Evolutionary conservation across 305 asterid species (phyloP).

Genomic region (Nicotiana rustica): DNA sequence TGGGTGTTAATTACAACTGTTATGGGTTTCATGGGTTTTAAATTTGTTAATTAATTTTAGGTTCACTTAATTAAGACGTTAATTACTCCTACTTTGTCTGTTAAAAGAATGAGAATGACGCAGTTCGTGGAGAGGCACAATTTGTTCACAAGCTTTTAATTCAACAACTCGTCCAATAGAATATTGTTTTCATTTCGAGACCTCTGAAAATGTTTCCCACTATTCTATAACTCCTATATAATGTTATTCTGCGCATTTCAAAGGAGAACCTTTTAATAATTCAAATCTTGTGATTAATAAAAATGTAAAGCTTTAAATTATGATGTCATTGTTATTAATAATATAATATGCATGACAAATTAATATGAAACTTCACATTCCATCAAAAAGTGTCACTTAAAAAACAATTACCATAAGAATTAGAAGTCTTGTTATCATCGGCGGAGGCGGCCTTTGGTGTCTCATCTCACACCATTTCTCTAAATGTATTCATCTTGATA

Average conservation of each 20-base stretch:
- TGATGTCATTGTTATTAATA: not conserved
- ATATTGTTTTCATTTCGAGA: not conserved
- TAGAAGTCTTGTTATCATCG: too few species aligned
- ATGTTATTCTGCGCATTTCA: not conserved
- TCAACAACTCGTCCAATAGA: not conserved
- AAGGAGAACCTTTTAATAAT: not conserved
- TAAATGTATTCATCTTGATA: too few species aligned
- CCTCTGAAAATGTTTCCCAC: too few species aligned
- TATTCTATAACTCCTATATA: too few species aligned
- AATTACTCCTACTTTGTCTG: not conserved
- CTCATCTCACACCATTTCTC: too few species aligned
- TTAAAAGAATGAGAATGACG: not conserved
- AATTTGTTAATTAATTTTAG: not conserved
- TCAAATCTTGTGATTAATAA: not conserved
- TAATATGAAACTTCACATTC: too few species aligned
- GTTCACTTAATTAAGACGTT: not conserved
- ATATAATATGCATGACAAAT: too few species aligned
- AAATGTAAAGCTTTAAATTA: not conserved
- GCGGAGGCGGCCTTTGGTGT: too few species aligned
- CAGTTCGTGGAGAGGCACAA: not conserved
- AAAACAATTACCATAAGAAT: too few species aligned
- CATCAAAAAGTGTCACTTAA: too few species aligned
- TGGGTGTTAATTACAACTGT: not conserved
- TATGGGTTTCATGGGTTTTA: not conserved
- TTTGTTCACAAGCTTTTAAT: not conserved